Base-by-base conservation (phyloP, 768 basidiomycete species). In the Agaricus subrufescens region DNA sequence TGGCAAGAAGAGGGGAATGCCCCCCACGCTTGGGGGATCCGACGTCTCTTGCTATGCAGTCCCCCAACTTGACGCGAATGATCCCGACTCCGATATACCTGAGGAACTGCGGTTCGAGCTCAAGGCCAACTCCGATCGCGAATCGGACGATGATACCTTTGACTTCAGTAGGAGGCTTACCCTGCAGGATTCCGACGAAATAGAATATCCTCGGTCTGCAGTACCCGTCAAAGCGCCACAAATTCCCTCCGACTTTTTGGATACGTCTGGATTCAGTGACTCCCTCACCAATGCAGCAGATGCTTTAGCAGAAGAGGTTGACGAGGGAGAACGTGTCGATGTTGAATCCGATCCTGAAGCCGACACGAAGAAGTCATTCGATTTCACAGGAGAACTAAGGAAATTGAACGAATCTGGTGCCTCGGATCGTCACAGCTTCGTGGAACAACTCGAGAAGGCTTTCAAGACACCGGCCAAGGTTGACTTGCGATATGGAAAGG, bases 71-170 rank as follows among this genome's bases (percentile, higher is more conserved):
- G 79, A 86, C 38, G 74, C 71, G 2, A 80, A 80, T 8, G 85
- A 89, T 62, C 86, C 81, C 0, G 85, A 90, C 65, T 87, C 85
- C 1, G 89, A 93, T 62, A 87, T 91, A n/a, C 89, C 91, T 1
- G 81, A 87, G 42, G 91, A 92, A 67, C 66, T 92, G 54, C 83
- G 84, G 59, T 73, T 75, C 25, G 83, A 92, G 46, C 67, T 92
- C 26, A 74, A 72, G 4, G 64, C 64, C 23, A 66, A 71, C 49
- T 44, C 12, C 11, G 51, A 45, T n/a, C 34, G 46, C 5, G 54
- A 42, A 30, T 25, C 46, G 26, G 54, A 56, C 12, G 56, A 62
- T 43, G 62, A 63, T 43, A 42, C 62, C 54, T 45, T 56, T 12
- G 55, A 56, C 23, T 38, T 56, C 47, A 56, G 42, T 6, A 50